These are phyloP conservation scores for Penicillium chermesinum DNA, from an alignment of 495 filamentous ascomycete genomes.

Conservation along the genomic window DNA sequence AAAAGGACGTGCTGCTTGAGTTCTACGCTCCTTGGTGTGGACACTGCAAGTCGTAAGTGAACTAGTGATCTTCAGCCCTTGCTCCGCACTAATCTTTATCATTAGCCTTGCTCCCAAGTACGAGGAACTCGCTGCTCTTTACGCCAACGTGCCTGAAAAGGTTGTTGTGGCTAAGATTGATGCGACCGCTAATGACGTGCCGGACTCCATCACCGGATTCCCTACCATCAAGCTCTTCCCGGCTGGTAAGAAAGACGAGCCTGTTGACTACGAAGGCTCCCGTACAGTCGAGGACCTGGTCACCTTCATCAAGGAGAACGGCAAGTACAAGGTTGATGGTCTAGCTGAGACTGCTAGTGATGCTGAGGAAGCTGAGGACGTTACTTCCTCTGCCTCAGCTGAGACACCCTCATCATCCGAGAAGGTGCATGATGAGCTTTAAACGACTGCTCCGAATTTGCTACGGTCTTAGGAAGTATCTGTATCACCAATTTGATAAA, in stretches of 20 bases:
- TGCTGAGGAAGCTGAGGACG: constrained; percentile 27
- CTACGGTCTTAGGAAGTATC: neutral
- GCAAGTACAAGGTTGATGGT: constrained; percentile 74
- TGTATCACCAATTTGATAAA: constrained; percentile 14
- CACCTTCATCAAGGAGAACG: constrained; percentile 90
- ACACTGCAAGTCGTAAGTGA: constrained; percentile 85
- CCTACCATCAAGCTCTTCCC: constrained; percentile 98
- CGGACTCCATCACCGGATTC: constrained; percentile 96
- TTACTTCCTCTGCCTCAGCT: constrained; percentile 17
- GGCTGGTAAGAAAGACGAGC: constrained; percentile 78
- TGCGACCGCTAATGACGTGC: constrained; percentile 93
- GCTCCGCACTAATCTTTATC: neutral
- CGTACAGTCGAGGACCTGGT: constrained; percentile 93
- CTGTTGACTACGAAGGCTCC: constrained; percentile 81
- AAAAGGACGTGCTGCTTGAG: constrained; percentile 96
- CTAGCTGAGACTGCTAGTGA: constrained; percentile 42
- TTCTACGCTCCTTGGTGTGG: constrained; percentile 99
- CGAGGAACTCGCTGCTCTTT: constrained; percentile 78
- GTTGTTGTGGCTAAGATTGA: constrained; percentile 97
- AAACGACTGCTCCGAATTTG: constrained; percentile 13
- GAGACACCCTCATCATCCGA: constrained; percentile 30
- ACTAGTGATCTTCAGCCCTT: neutral
- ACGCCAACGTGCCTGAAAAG: constrained; percentile 67
- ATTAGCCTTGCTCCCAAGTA: constrained; percentile 64
- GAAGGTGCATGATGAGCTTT: constrained; percentile 41